These are phyloP conservation scores for Furcasterigmium sp. DNA, from an alignment of 2,329 filamentous ascomycete genomes.

Conservation along the genomic window DNA sequence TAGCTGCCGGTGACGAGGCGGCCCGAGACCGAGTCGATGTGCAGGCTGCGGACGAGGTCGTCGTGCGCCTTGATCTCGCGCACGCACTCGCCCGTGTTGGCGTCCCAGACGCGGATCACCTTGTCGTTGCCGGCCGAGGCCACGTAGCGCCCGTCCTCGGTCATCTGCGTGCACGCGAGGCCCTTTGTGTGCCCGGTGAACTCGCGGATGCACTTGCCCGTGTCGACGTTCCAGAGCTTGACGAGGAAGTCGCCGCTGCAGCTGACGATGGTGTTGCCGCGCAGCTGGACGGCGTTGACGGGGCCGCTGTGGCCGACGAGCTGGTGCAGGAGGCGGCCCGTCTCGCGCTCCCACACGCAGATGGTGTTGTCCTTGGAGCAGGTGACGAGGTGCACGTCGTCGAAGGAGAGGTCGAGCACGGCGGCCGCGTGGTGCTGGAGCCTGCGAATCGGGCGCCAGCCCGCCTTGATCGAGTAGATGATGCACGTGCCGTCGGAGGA, in stretches of 20 bases:
- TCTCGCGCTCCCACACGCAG: slow-evolving; percentile 87
- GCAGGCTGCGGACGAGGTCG: slow-evolving; percentile 80
- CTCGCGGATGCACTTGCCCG: slow-evolving; percentile 82
- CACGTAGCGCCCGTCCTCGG: slow-evolving; percentile 88
- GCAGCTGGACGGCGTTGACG: slow-evolving; percentile 93
- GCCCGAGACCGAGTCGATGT: slow-evolving; percentile 82
- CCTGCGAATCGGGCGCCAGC: slow-evolving; percentile 74
- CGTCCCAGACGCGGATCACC: slow-evolving; percentile 93
- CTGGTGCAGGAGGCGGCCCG: slow-evolving; percentile 69
- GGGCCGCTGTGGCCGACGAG: slow-evolving; percentile 83
- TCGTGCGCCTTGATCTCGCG: slow-evolving; percentile 78
- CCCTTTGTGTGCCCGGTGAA: slow-evolving; percentile 89
- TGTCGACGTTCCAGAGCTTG: slow-evolving; percentile 92
- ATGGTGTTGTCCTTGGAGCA: slow-evolving; percentile 96
- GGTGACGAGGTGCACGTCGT: slow-evolving; percentile 87
- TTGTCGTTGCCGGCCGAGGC: slow-evolving; percentile 94
- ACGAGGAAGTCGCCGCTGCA: slow-evolving; percentile 91
- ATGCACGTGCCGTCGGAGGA: slow-evolving; percentile 91
- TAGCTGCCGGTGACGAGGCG: slow-evolving; percentile 90
- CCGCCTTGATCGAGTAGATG: slow-evolving; percentile 75
- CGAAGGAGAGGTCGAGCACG: slow-evolving; percentile 90
- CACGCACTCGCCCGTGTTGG: slow-evolving; percentile 79
- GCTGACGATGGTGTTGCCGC: slow-evolving; percentile 86
- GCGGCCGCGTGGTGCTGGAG: slow-evolving; percentile 78
- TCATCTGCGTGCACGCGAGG: slow-evolving; percentile 92